phyloP scores from a whole-genome alignment of 768 basidiomycete species.

The Phylloporus sp. region DNA sequence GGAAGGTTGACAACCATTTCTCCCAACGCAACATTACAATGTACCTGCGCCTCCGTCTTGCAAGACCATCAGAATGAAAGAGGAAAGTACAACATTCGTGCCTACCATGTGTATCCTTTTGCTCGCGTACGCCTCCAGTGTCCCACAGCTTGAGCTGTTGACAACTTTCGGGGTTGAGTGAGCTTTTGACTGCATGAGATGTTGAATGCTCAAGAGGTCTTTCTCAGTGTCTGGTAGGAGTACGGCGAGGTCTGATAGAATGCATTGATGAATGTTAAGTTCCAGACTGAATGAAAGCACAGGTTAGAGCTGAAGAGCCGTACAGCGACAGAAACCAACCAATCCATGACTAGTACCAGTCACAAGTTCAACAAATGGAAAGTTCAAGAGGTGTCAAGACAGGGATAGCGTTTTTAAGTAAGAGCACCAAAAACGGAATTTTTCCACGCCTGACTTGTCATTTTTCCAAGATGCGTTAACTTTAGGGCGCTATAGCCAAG shows the following conservation, averaged over 20 bases:
- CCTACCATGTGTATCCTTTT: constrained; percentile 57
- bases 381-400: neutral
- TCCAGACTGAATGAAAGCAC: constrained; percentile 51
- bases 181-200: constrained; percentile 60
- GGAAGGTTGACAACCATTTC: constrained; percentile 69
- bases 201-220: constrained; percentile 45
- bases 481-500: constrained; percentile 60
- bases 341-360: constrained; percentile 40
- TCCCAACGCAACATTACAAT: constrained; percentile 82
- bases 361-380: neutral
- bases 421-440: constrained; percentile 6
- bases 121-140: constrained; percentile 20
- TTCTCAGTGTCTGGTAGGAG: constrained; percentile 48
- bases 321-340: constrained; percentile 31
- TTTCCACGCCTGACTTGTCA: neutral
- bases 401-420: neutral
- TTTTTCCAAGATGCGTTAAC: neutral
- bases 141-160: constrained; percentile 11
- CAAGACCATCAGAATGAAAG: constrained; percentile 2
- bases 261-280: constrained; percentile 71
- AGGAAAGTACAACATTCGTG: neutral
- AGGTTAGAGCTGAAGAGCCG: neutral
- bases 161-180: constrained; percentile 36
- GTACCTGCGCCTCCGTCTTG: constrained; percentile 67
- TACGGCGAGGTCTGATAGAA: constrained; percentile 69